Evolutionary conservation across 768 basidiomycete genomes (phyloP).

Genomic region (Auriscalpium microsporum): DNA sequence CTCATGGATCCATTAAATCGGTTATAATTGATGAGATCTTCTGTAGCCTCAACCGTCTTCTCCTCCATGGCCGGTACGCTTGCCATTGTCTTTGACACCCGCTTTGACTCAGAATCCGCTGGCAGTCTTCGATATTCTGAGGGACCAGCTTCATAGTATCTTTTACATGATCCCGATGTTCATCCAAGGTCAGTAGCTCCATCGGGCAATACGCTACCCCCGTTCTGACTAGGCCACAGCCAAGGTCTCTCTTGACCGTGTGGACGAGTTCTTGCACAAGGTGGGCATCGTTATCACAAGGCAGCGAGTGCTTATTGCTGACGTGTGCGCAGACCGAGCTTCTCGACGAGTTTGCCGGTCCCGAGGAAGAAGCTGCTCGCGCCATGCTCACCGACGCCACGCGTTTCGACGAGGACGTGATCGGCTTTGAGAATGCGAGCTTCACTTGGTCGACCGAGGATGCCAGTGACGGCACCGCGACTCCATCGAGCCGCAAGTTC

Average conservation of each 20-base stretch:
- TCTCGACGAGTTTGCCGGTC: constrained; percentile 20
- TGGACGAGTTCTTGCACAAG: constrained; percentile 30
- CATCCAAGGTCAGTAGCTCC: constrained; percentile 4
- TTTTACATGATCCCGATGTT: constrained; percentile 19
- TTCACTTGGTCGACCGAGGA: constrained; percentile 45
- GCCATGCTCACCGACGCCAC: constrained; percentile 13
- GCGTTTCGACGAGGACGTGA: constrained; percentile 16
- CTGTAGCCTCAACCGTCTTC: constrained; percentile 21
- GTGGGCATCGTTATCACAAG: constrained; percentile 12
- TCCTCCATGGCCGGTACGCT: constrained; percentile 17
- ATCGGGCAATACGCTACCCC: too few species aligned
- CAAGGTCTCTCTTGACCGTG: constrained; percentile 32
- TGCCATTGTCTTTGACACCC: neutral
- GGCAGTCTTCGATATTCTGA: constrained; percentile 32
- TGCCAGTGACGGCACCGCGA: constrained; percentile 23
- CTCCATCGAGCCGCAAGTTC: constrained; percentile 40
- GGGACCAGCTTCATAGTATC: constrained; percentile 21
- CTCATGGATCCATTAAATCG: neutral
- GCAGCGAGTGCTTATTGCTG: too few species aligned
- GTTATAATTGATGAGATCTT: neutral
- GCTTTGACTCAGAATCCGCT: neutral
- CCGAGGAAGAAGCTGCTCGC: constrained; percentile 5
- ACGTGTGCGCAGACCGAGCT: constrained; percentile 21
- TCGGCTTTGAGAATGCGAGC: constrained; percentile 45
- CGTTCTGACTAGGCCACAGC: constrained; percentile 2